A percentile compares a stretch with the other conserved stretches of the same genome.
Evolutionary conservation across 1,284 basidiomycete species (phyloP).

Genomic region (Veloboletus limbatus): DNA sequence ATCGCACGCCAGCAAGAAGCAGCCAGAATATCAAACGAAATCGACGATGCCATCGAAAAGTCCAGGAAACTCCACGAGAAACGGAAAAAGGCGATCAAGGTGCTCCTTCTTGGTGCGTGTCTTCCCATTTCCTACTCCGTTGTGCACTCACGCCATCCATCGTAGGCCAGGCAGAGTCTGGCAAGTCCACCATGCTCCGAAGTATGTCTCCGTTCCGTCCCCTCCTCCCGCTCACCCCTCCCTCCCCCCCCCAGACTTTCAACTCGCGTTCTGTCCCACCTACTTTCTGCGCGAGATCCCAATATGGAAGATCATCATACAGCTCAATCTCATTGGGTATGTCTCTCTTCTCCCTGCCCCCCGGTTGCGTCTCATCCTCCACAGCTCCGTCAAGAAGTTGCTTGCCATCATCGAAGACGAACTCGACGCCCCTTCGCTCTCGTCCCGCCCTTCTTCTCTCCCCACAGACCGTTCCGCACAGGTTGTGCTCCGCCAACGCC

Average conservation of each 20-base stretch:
- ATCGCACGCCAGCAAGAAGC: constrained; percentile 45
- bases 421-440: constrained; percentile 35
- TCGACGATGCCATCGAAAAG: constrained; percentile 55
- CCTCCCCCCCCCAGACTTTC: constrained; percentile 50
- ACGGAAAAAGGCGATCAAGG: constrained; percentile 57
- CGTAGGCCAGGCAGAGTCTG: constrained; percentile 68
- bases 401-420: constrained; percentile 50
- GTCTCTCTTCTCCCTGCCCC: constrained; percentile 7
- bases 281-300: constrained; percentile 55
- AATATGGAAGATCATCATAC: constrained; percentile 62
- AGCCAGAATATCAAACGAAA: constrained; percentile 45
- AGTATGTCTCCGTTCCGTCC: constrained; percentile 36
- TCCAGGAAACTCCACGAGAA: constrained; percentile 50
- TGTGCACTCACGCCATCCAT: not conserved
- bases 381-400: constrained; percentile 53
- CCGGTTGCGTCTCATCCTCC: not conserved
- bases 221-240: not conserved
- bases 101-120: constrained; percentile 59
- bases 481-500: too few species aligned
- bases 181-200: constrained; percentile 67
- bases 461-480: too few species aligned
- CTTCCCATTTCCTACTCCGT: not conserved
- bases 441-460: not conserved
- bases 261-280: constrained; percentile 59
- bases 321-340: constrained; percentile 65